Evolutionary conservation across 2,329 filamentous ascomycete genomes (phyloP).

Genomic region (Epichloe baconii): DNA sequence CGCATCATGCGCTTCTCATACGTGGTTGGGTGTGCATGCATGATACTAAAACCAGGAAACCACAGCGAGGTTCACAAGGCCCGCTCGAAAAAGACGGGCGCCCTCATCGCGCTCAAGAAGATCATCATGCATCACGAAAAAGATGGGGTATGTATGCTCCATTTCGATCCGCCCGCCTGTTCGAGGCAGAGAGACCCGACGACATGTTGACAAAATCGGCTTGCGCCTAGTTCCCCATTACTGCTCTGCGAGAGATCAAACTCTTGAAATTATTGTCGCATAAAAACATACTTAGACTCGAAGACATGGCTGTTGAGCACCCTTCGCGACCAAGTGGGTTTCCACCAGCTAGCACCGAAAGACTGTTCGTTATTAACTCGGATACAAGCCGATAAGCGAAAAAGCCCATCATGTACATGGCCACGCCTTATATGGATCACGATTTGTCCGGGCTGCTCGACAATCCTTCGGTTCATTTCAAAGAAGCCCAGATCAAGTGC

Average conservation of each 20-base stretch:
- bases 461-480: slow-evolving; percentile 80
- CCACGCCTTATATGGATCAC: slow-evolving; percentile 97
- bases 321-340: slow-evolving; percentile 44
- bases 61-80: slow-evolving; percentile 80
- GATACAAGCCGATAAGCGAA: slow-evolving; percentile 55
- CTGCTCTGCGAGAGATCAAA: slow-evolving; percentile 93
- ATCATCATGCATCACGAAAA: slow-evolving; percentile 99
- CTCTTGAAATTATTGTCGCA: slow-evolving; percentile 91
- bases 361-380: neutral
- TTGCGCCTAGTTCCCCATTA: slow-evolving; percentile 73
- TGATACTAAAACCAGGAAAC: neutral
- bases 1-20: too few species aligned
- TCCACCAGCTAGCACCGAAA: neutral
- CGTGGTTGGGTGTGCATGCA: too few species aligned
- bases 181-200: too few species aligned
- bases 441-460: slow-evolving; percentile 94
- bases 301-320: slow-evolving; percentile 93
- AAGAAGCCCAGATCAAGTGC: slow-evolving; percentile 89
- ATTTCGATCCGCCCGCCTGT: too few species aligned
- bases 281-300: slow-evolving; percentile 70
- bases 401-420: slow-evolving; percentile 92
- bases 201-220: neutral
- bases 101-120: slow-evolving; percentile 84
- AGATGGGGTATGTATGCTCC: slow-evolving; percentile 54
- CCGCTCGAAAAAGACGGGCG: slow-evolving; percentile 58